These are phyloP conservation scores for Gorgonomyces haynaldii DNA, from an alignment of 192 early-diverging fungal genomes.

Conservation along the genomic window DNA sequence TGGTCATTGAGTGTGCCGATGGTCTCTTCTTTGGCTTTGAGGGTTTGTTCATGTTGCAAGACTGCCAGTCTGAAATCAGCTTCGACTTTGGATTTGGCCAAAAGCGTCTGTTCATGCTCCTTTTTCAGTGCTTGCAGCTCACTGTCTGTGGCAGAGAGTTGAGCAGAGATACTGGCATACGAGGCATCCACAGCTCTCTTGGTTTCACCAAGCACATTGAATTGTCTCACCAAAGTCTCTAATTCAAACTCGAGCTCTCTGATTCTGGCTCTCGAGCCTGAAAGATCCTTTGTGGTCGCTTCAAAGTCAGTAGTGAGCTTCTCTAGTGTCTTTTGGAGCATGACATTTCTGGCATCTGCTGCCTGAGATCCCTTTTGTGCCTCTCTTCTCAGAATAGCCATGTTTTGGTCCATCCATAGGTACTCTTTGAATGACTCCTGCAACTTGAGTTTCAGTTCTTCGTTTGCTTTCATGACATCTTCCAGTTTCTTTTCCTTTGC, in stretches of 20 bases:
- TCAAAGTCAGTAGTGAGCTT: slow-evolving; percentile 45
- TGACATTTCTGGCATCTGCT: slow-evolving; percentile 31
- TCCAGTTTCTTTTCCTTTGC: slow-evolving; percentile 18
- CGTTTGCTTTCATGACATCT: slow-evolving; percentile 12
- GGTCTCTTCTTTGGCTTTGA: background rate
- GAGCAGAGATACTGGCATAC: slow-evolving; percentile 19
- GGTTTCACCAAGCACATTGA: slow-evolving; percentile 36
- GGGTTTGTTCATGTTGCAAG: background rate
- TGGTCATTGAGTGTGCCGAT: too few species aligned
- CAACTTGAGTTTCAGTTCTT: slow-evolving; percentile 34
- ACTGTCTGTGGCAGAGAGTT: slow-evolving; percentile 19
- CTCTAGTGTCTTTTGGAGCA: slow-evolving; percentile 38
- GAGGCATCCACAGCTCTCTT: slow-evolving; percentile 22
- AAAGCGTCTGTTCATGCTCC: slow-evolving; percentile 5
- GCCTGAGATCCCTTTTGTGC: slow-evolving; percentile 37
- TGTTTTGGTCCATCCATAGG: slow-evolving; percentile 36
- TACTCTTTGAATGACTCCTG: slow-evolving; percentile 42
- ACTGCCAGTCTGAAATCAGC: slow-evolving; percentile 1
- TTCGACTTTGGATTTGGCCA: slow-evolving; percentile 8
- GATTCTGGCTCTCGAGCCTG: slow-evolving; percentile 14
- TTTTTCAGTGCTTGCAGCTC: slow-evolving; percentile 21
- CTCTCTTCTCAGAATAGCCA: slow-evolving; percentile 29
- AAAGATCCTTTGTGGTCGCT: slow-evolving; percentile 29
- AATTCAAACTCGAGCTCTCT: slow-evolving; percentile 45
- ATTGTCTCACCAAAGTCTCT: slow-evolving; percentile 34